A percentile compares a stretch with the other conserved stretches of the same genome.
Conservation (phyloP, 2,329 filamentous ascomycete genomes). For the Neofusicoccum parvum region DNA sequence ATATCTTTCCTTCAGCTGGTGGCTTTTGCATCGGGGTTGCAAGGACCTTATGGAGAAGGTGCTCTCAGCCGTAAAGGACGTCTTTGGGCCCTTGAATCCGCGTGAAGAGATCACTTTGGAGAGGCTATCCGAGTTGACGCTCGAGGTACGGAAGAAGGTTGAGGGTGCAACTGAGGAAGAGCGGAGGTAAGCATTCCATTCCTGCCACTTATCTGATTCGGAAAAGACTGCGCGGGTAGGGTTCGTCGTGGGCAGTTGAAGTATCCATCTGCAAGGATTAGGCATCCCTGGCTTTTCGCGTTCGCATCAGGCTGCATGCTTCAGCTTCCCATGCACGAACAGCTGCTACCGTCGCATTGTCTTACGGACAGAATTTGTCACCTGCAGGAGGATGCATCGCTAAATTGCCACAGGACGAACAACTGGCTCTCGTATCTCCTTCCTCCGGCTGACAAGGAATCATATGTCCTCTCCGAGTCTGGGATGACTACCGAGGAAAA, state of each 20-base stretch:
- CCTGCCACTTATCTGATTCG: neutral
- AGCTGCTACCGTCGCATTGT: too few relatives aligned
- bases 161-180: slow-evolving; percentile 73
- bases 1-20: slow-evolving; percentile 97
- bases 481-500: slow-evolving; percentile 61
- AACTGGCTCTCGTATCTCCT: slow-evolving; percentile 86
- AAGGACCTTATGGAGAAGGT: slow-evolving; percentile 79
- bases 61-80: slow-evolving; percentile 80
- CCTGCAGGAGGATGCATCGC: neutral
- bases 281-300: too few relatives aligned
- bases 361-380: too few relatives aligned
- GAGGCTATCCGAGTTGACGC: slow-evolving; percentile 75
- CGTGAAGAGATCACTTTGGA: slow-evolving; percentile 84
- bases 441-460: slow-evolving; percentile 76
- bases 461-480: slow-evolving; percentile 81
- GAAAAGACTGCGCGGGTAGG: too few relatives aligned
- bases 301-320: too few relatives aligned
- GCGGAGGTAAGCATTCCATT: slow-evolving; percentile 49
- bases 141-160: slow-evolving; percentile 80
- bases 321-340: too few relatives aligned
- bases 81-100: slow-evolving; percentile 86
- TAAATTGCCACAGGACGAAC: neutral
- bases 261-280: too few relatives aligned
- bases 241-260: too few relatives aligned
- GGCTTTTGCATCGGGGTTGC: slow-evolving; percentile 91